Evolutionary conservation across 1,284 basidiomycete species (phyloP).

Genomic region (Ceraceosorus guamensis): DNA sequence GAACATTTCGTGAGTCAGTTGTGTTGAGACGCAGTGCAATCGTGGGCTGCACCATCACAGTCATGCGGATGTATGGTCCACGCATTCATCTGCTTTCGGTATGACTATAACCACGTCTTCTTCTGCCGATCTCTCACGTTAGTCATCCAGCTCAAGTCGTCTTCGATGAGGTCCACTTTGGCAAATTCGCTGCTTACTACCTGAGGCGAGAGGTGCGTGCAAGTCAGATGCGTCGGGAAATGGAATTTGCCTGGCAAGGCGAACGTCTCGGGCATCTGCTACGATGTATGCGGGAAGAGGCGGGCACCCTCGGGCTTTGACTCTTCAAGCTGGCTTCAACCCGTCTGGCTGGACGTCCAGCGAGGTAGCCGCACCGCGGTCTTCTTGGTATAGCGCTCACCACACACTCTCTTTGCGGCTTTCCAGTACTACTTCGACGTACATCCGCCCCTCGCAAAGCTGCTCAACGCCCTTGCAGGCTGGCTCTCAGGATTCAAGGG

Average conservation of each 20-base stretch:
- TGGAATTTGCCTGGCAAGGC: too few relatives aligned
- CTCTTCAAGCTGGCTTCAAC: too few relatives aligned
- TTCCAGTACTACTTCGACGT: conserved; percentile 99
- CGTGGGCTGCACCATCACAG: not conserved
- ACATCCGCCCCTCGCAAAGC: conserved; percentile 67
- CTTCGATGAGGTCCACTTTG: conserved; percentile 49
- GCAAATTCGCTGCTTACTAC: conserved; percentile 48
- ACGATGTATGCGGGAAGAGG: too few relatives aligned
- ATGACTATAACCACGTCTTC: too few relatives aligned
- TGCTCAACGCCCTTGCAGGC: conserved; percentile 59
- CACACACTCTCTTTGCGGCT: conserved; percentile 18
- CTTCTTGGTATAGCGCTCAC: too few relatives aligned
- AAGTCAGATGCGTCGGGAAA: not conserved
- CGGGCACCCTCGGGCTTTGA: too few relatives aligned
- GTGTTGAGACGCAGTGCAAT: not conserved
- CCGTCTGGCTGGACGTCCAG: too few relatives aligned
- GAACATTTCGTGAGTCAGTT: not conserved
- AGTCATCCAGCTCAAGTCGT: conserved; percentile 38
- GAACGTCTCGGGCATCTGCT: too few relatives aligned
- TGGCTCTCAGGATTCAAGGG: conserved; percentile 97
- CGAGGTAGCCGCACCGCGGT: too few relatives aligned
- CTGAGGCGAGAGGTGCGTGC: conserved; percentile 27
- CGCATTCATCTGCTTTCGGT: too few relatives aligned
- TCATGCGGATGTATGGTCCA: not conserved
- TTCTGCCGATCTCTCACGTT: too few relatives aligned